Conservation (phyloP, 495 filamentous ascomycete genomes). For the Penicillium lividum region DNA sequence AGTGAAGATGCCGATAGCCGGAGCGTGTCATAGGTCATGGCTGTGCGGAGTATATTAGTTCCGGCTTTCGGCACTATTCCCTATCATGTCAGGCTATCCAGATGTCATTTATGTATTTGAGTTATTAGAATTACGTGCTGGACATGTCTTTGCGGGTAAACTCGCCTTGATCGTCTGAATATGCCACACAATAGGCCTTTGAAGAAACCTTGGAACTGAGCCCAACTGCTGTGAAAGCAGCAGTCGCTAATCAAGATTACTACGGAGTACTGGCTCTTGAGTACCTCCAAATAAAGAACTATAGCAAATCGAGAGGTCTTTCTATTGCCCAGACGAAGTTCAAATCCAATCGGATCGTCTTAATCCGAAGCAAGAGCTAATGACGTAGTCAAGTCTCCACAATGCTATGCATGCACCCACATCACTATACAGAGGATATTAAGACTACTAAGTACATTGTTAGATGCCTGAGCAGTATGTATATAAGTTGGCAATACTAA, state of each 20-base stretch:
- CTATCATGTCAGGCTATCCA: background rate
- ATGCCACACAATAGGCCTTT: too few species aligned
- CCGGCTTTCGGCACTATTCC: background rate
- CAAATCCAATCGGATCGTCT: background rate
- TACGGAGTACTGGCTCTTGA: too few species aligned
- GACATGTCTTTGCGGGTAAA: background rate
- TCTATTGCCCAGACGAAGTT: too few species aligned
- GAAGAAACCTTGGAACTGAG: too few species aligned
- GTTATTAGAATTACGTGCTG: too few species aligned
- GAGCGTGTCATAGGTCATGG: background rate
- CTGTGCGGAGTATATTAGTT: background rate
- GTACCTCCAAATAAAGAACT: background rate
- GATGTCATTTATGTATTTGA: too few species aligned
- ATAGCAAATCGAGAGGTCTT: background rate
- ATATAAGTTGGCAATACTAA: too few species aligned
- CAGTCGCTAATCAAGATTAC: too few species aligned
- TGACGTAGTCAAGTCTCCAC: background rate
- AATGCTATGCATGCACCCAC: background rate
- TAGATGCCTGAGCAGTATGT: too few species aligned
- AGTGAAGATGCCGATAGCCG: background rate
- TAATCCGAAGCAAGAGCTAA: background rate
- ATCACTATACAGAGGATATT: background rate
- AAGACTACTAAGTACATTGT: too few species aligned
- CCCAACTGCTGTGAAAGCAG: too few species aligned
- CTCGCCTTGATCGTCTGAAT: too few species aligned